Percentiles rank a stretch among this genome's conserved stretches.
Conservation (phyloP, 129 eudicot genomes). For the Flaveria ramosissima region DNA sequence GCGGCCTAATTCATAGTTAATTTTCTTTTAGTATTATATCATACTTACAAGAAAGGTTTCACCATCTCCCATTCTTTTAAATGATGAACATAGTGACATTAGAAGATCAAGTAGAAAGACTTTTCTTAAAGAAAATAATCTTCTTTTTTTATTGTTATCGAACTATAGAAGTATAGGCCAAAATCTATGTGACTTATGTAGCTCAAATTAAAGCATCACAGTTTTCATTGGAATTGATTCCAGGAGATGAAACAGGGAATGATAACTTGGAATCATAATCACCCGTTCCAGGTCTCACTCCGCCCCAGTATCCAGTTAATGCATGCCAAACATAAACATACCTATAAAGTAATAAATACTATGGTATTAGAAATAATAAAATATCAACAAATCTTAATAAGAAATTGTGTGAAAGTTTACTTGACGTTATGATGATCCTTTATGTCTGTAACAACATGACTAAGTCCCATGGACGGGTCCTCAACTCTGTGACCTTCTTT, state of each 20-base stretch:
- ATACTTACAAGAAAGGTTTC: no score
- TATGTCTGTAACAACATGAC: conserved; percentile 63
- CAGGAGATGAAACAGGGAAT: conserved; percentile 73
- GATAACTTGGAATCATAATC: conserved; percentile 71
- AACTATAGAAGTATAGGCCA: no score
- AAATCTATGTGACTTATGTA: no score
- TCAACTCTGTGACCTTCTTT: conserved; percentile 73
- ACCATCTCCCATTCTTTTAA: no score
- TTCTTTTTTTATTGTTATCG: no score
- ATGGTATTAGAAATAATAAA: conserved; percentile 3
- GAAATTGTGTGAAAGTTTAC: conserved; percentile 29
- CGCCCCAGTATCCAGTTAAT: conserved; percentile 89
- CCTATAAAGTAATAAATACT: conserved; percentile 37
- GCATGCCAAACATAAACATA: conserved; percentile 97
- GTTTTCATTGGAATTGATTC: conserved; percentile 58
- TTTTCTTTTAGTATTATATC: no score
- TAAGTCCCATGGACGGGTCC: conserved; percentile 70
- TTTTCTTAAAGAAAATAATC: no score
- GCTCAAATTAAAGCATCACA: conserved; percentile 53
- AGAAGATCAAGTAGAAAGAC: no score
- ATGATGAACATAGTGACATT: no score
- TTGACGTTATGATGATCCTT: conserved; percentile 65
- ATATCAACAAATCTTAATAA: not conserved
- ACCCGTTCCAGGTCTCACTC: conserved; percentile 80
- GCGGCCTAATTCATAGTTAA: no score